Base-by-base conservation (phyloP, 2,329 filamentous ascomycete species). In the Penicillium oxalicum region DNA sequence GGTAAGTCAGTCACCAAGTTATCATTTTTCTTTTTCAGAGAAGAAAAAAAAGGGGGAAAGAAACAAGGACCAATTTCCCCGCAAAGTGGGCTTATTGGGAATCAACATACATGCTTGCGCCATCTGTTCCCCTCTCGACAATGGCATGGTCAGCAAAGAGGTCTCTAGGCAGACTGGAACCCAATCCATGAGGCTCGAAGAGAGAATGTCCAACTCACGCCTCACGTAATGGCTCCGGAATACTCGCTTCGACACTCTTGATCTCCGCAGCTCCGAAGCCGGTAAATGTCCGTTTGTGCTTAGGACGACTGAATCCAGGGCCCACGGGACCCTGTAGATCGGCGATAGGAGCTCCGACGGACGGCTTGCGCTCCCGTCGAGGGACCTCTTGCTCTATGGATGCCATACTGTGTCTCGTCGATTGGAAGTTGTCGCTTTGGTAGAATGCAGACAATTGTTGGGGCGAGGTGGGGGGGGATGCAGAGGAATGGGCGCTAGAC, bases 201-300 rank as follows among this genome's bases (percentile, higher is more conserved):
- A 38, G 44, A 34, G 8, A 12, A 44, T 40, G 78, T 57, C 29
- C n/a, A 34, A 79, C 82, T 86, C 79, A 95, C 67, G 88, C 87
- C 61, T 82, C 88, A 56, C 91, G 84, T 75, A 94, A 85, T 32
- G 85, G 83, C 70, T 96, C 91, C 40, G 91, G 91, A 64, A 97
- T 95, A 52, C 74, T 83, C 76, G 90, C 89, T 75, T 97, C 91
- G 42, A 97, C 88, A 62, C 74, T 86, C 77, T 95, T 96, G 76
- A 96, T 96, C 67, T 98, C 93, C 33, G 81, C 77, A 27, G 90
- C 80, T 32, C 90, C 91, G 66, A 97, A 93, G 7, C 93, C 93
- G 8, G 93, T 98, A 58, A 88, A 87, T n/a, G 91, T 97, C 59
- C 93, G 83, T 78, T 89, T 96, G 76, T 98, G 93, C 75, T 97